These are phyloP conservation scores for Trichoderma sp. DNA, from an alignment of 2,329 filamentous ascomycete genomes.

Conservation along the genomic window DNA sequence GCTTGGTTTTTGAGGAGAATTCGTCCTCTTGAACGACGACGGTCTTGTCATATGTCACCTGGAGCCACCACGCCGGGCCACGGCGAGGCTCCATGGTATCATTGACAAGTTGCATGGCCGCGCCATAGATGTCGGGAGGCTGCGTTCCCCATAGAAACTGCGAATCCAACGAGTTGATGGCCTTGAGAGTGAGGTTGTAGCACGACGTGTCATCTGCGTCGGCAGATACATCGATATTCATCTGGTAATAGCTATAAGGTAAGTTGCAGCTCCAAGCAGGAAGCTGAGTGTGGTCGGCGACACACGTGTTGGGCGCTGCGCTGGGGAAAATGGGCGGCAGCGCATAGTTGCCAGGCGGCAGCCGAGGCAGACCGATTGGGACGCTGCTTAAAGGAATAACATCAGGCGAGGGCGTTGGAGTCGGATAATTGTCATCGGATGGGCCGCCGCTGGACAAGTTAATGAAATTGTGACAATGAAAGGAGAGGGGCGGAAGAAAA, in stretches of 20 bases:
- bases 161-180: conserved; percentile 38
- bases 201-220: conserved; percentile 28
- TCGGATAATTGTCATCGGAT: conserved; percentile 24
- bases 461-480: background rate
- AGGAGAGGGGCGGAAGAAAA: background rate
- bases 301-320: conserved; percentile 52
- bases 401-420: conserved; percentile 43
- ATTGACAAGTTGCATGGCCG: conserved; percentile 47
- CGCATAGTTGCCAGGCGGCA: conserved; percentile 54
- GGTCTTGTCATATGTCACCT: conserved; percentile 53
- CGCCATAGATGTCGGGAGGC: conserved; percentile 43
- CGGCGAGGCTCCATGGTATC: conserved; percentile 47
- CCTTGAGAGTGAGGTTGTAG: conserved; percentile 43
- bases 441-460: background rate
- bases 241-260: conserved; percentile 42
- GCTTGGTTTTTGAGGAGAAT: conserved; percentile 31
- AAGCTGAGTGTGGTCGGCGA: conserved; percentile 53
- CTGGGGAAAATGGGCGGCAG: conserved; percentile 54
- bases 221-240: conserved; percentile 38
- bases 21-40: conserved; percentile 48
- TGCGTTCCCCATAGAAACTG: conserved; percentile 54
- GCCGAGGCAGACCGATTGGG: conserved; percentile 49
- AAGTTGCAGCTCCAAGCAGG: conserved; percentile 64
- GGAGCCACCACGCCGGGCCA: conserved; percentile 56
- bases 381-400: conserved; percentile 49